Evolutionary conservation across 345 rosid species (phyloP).

Genomic region (Eucalyptus viminalis): DNA sequence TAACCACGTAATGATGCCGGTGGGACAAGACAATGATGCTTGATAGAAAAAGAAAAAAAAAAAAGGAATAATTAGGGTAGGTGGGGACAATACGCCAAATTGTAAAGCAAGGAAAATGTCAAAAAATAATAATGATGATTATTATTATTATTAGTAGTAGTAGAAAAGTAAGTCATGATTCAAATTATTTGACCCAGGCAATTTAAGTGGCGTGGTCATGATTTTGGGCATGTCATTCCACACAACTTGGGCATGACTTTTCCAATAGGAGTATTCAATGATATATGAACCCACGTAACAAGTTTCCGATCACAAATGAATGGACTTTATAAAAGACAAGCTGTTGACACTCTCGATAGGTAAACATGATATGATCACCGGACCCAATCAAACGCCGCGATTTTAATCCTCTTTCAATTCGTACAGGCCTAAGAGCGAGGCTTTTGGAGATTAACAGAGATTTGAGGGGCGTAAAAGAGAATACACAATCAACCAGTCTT

Average conservation of each 20-base stretch:
- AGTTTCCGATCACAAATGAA: neutral
- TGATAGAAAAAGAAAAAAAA: accelerated
- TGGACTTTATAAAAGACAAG: accelerated
- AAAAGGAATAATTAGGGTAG: neutral
- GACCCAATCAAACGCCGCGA: accelerated
- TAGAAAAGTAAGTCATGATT: neutral
- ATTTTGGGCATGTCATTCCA: neutral
- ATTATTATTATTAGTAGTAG: accelerated
- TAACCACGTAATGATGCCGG: neutral
- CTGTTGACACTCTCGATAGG: accelerated
- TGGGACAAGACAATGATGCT: neutral
- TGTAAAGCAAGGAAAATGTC: neutral
- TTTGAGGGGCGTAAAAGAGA: neutral
- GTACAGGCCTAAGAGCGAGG: accelerated
- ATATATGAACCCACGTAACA: accelerated
- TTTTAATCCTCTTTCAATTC: neutral
- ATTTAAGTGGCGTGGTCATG: neutral
- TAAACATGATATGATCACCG: neutral
- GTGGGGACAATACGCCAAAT: neutral
- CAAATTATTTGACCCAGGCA: neutral
- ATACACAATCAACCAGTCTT: neutral
- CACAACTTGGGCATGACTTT: neutral
- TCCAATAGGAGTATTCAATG: accelerated
- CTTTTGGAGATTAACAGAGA: neutral
- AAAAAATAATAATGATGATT: neutral